These are phyloP conservation scores for Plantago ovata DNA, from an alignment of 257 asterid genomes.

Conservation along the genomic window DNA sequence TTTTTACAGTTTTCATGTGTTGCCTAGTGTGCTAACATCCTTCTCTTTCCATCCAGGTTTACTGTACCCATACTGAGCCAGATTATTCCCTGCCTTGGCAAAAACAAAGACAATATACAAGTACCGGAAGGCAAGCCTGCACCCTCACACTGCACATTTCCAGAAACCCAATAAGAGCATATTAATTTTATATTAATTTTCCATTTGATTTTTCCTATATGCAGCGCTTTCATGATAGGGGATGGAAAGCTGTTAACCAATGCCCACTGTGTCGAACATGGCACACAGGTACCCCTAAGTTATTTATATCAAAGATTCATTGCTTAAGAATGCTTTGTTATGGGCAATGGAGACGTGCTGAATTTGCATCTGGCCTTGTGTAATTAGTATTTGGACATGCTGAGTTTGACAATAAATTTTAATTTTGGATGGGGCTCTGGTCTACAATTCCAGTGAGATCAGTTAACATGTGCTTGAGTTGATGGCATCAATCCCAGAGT, in stretches of 20 bases:
- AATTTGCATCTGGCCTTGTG: background rate
- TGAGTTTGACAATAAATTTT: no score
- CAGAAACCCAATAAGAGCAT: background rate
- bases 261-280: slow-evolving; percentile 94
- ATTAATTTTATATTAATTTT: background rate
- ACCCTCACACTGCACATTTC: slow-evolving; percentile 10
- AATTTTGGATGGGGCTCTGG: no score
- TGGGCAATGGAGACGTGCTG: slow-evolving; percentile 1
- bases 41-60: slow-evolving; percentile 46
- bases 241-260: slow-evolving; percentile 87
- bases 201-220: slow-evolving; percentile 15
- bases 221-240: slow-evolving; percentile 94
- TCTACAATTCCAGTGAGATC: no score
- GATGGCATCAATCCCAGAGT: no score
- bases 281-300: slow-evolving; percentile 57
- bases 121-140: slow-evolving; percentile 86
- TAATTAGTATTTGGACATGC: background rate
- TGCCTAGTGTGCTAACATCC: slow-evolving; percentile 8
- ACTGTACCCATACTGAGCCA: slow-evolving; percentile 91
- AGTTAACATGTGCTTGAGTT: no score
- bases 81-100: slow-evolving; percentile 99
- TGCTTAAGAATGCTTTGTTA: slow-evolving; percentile 7
- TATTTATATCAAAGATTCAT: slow-evolving; percentile 7
- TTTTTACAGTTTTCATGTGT: slow-evolving; percentile 7
- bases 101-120: slow-evolving; percentile 82